A percentile compares a stretch with the other conserved stretches of the same genome.
Conservation (phyloP, 768 basidiomycete genomes). For the Tubosaeta sp. region DNA sequence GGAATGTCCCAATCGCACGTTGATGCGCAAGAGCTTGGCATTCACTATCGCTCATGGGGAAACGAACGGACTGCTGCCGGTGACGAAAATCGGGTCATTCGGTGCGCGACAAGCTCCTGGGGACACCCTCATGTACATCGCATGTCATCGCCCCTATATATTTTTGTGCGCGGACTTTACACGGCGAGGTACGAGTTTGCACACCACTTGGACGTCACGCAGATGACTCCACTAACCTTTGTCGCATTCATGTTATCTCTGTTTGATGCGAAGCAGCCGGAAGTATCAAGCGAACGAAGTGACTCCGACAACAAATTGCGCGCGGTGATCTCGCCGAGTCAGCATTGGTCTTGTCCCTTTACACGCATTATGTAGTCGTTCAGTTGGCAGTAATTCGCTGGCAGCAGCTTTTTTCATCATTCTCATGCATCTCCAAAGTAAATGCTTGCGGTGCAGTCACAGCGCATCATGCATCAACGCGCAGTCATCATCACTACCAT, state of each 20-base stretch:
- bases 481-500: neutral
- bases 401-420: no score
- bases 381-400: no score
- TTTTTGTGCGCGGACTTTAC: neutral
- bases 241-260: no score
- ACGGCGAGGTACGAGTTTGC: neutral
- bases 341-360: no score
- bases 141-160: neutral
- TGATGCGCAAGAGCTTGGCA: neutral
- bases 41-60: neutral
- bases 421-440: neutral
- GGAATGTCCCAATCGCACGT: neutral
- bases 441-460: neutral
- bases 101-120: neutral
- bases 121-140: neutral
- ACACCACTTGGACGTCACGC: neutral
- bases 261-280: no score
- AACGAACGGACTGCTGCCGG: neutral
- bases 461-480: neutral
- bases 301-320: no score
- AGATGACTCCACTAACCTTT: no score
- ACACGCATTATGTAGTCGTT: no score
- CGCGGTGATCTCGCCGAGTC: no score
- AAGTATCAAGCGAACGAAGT: no score
- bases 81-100: neutral